Evolutionary conservation across 106 monocot species (phyloP), one percentile per base, ranked within the genome.

Genomic region (Chionographis japonica): DNA sequence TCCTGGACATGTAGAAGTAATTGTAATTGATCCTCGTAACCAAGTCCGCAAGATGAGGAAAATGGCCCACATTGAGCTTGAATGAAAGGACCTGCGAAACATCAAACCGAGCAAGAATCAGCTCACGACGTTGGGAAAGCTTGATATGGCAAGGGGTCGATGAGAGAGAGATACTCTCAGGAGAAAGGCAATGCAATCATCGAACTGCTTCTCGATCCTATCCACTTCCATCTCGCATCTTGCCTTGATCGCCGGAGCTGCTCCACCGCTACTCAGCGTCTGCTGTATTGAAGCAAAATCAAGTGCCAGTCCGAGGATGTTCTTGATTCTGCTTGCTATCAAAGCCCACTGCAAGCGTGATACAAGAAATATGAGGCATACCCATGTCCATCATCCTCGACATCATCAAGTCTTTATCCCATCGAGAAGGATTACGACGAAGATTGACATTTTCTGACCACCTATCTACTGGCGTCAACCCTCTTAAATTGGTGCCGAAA

Each of bases 11-110:
- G 89, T 92, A 97, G 70, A 87, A 97, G 72, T 89, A 78, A 56
- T 89, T 97, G 63, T 85, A 87, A 60, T 89, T 97, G 54, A 92
- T 89, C 79, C 92, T 84, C 18, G 84, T 89, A 18, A 97, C 97
- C 63, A 97, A 67, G 80, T 97, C 97, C 13, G 80, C 97, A 58
- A 97, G 67, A 78, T 97, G 92, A 56, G 92, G 92, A 65, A 97
- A 92, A 53, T 97, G 97, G 0, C 97, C 97, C 12, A 97, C 89
- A 63, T 92, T 97, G 36, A 97, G 86, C 68, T 92, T 97, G 82
- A 92, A 92, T 11, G 97, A 97, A 18, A 97, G 61, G 55, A 97
- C 83, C 97, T 97, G 92, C 84, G 76, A 6, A 63, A 4, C 42
- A 16, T 50, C 43, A 51, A 36, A 69, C 19, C 20, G 27, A 46